Evolutionary conservation across 495 filamentous ascomycete genomes (phyloP).

Genomic region (Neurospora sp.): DNA sequence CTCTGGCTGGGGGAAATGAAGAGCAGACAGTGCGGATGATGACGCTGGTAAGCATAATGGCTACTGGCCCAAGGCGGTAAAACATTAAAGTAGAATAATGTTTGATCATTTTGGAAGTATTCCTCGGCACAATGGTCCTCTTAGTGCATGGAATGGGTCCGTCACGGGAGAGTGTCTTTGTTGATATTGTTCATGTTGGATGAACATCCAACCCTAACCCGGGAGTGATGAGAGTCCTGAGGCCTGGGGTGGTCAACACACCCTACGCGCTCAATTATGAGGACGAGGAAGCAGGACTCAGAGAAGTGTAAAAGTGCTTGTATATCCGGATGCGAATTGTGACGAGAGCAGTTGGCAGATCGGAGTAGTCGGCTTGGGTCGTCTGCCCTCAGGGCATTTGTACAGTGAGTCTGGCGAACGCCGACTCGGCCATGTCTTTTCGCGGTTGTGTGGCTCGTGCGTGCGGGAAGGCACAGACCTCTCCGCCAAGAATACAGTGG

Average conservation of each 20-base stretch:
- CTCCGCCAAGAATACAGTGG: not conserved
- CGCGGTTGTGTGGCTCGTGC: not conserved
- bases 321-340: not conserved
- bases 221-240: not conserved
- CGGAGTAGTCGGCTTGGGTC: not conserved
- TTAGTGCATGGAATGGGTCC: not conserved
- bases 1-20: not conserved
- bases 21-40: not conserved
- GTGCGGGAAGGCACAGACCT: not conserved
- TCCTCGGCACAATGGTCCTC: not conserved
- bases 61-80: not conserved
- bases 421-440: not conserved
- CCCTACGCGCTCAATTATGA: not conserved
- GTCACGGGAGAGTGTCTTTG: not conserved
- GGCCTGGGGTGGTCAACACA: not conserved
- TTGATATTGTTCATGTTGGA: not conserved
- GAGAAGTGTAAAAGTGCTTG: not conserved
- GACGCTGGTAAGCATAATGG: not conserved
- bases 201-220: not conserved
- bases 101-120: not conserved
- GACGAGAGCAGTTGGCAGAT: too few relatives aligned
- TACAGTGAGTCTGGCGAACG: not conserved
- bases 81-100: not conserved
- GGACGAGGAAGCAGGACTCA: not conserved
- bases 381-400: not conserved